Percentiles rank a stretch among this genome's conserved stretches.
phyloP scores from a whole-genome alignment of 2,329 filamentous ascomycete genomes.

The Aspergillus awamori region DNA sequence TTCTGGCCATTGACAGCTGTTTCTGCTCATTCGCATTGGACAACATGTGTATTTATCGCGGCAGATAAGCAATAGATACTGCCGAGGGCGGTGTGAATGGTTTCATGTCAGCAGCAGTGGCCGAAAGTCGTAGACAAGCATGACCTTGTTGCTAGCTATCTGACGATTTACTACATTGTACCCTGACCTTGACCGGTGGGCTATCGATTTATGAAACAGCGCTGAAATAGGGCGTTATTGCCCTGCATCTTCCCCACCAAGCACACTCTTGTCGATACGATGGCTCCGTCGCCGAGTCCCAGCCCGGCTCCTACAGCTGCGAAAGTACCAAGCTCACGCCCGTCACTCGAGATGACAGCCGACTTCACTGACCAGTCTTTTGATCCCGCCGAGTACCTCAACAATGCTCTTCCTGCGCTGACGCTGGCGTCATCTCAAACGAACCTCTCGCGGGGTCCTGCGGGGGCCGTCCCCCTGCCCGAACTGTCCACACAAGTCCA shows the following conservation, averaged over 20 bases:
- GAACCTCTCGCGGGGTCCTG: conserved; percentile 30
- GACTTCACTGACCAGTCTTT: conserved; percentile 78
- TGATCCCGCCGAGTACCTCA: conserved; percentile 83
- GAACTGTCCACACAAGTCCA: conserved; percentile 81
- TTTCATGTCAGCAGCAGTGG: background rate
- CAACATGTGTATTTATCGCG: background rate
- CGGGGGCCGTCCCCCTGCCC: conserved; percentile 63
- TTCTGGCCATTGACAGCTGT: background rate
- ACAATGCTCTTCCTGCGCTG: conserved; percentile 73
- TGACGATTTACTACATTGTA: background rate
- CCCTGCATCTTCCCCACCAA: conserved; percentile 4
- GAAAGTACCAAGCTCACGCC: conserved; percentile 40
- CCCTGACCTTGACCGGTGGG: background rate
- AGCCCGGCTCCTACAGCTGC: conserved; percentile 26
- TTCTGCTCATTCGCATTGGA: background rate
- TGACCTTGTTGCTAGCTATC: background rate
- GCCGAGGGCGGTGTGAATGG: conserved; percentile 1
- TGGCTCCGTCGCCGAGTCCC: conserved; percentile 24
- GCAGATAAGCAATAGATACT: conserved; percentile 1
- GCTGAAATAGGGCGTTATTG: conserved; percentile 3
- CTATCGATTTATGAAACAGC: conserved; percentile 15
- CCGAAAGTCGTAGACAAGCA: background rate
- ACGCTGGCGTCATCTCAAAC: conserved; percentile 50
- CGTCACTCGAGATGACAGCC: conserved; percentile 53
- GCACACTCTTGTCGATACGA: conserved; percentile 1